Evolutionary conservation across 1,284 basidiomycete species (phyloP).

Genomic region (Phellinidium pouzarii): DNA sequence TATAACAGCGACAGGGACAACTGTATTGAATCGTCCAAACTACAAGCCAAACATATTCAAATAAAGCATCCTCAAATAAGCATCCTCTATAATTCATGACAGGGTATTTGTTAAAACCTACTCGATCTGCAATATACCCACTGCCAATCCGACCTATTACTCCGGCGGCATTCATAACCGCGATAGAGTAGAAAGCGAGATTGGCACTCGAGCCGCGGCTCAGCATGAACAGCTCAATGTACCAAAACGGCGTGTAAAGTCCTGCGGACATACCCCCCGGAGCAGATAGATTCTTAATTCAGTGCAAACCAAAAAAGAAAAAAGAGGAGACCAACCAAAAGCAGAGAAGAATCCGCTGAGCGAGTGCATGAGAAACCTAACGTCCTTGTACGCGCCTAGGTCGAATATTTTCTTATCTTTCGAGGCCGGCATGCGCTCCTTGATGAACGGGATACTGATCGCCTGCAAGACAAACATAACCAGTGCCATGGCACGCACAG

Average conservation of each 20-base stretch:
- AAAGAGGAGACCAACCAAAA: constrained; percentile 9
- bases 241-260: constrained; percentile 19
- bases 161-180: constrained; percentile 19
- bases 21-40: constrained; percentile 19
- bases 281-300: neutral
- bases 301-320: neutral
- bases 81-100: too few species aligned
- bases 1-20: constrained; percentile 12
- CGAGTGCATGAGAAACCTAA: constrained; percentile 12
- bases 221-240: constrained; percentile 18
- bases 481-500: constrained; percentile 26
- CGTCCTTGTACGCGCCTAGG: constrained; percentile 13
- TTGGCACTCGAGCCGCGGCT: constrained; percentile 13
- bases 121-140: constrained; percentile 17
- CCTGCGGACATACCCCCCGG: constrained; percentile 4
- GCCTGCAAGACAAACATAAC: constrained; percentile 15
- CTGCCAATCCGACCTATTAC: constrained; percentile 14
- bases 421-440: constrained; percentile 16
- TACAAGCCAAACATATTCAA: neutral
- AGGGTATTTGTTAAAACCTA: constrained; percentile 3
- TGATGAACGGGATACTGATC: constrained; percentile 17
- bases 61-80: neutral
- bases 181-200: constrained; percentile 17
- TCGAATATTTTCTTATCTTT: constrained; percentile 13
- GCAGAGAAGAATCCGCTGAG: constrained; percentile 17